A percentile compares a stretch with the other conserved stretches of the same genome.
Evolutionary conservation across 129 eudicot genomes (phyloP).

Genomic region (Tagetes erecta): DNA sequence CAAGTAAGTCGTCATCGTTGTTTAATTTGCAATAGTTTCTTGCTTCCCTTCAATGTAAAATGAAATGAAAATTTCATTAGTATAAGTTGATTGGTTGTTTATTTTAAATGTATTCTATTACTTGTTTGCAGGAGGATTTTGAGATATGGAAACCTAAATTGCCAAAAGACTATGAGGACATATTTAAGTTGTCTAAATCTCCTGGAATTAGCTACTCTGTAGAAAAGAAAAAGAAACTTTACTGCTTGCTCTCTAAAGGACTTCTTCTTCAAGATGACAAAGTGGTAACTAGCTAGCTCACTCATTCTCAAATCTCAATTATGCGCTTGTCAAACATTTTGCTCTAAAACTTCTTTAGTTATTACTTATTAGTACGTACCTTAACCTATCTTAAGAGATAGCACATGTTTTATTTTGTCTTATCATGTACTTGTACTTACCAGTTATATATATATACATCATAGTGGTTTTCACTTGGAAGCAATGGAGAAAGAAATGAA

Average conservation of each 20-base stretch:
- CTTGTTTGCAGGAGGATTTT: constrained; percentile 17
- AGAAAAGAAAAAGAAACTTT: constrained; percentile 5
- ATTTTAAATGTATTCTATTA: not conserved
- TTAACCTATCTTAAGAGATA: no score
- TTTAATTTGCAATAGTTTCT: not conserved
- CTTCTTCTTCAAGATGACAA: constrained; percentile 26
- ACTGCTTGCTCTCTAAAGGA: constrained; percentile 2
- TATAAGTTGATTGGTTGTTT: no score
- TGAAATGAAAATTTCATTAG: no score
- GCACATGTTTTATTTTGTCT: no score
- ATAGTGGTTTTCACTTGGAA: constrained; percentile 11
- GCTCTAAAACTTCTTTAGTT: no score
- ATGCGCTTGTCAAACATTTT: no score
- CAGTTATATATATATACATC: not conserved
- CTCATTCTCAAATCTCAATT: no score
- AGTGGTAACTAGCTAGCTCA: not conserved
- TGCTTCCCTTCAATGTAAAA: not conserved
- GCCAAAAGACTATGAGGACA: constrained; percentile 6
- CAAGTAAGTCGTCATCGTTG: constrained; percentile 8
- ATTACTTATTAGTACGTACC: not conserved
- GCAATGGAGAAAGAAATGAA: constrained; percentile 15
- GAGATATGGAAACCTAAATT: constrained; percentile 24
- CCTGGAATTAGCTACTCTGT: not conserved
- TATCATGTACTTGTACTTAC: not conserved
- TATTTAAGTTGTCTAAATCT: not conserved